These are phyloP conservation scores for Grosmannia clavigera DNA, from an alignment of 2,329 filamentous ascomycete species.

Conservation along the genomic window DNA sequence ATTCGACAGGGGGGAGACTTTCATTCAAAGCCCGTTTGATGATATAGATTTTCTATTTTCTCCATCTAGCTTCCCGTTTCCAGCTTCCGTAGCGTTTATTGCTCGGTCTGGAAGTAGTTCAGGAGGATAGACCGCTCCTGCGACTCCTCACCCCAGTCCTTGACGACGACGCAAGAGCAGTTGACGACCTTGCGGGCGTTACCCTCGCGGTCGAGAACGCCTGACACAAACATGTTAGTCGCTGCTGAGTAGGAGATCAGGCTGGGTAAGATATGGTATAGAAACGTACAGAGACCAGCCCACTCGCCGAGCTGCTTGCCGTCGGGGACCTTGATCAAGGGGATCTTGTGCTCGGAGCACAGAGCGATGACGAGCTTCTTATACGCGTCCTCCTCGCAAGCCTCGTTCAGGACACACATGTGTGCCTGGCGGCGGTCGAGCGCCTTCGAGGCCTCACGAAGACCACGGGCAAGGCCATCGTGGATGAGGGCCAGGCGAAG, in stretches of 20 bases:
- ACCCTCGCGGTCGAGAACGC: conserved; percentile 96
- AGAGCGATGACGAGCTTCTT: conserved; percentile 99
- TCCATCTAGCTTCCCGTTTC: not conserved
- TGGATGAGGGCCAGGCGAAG: conserved; percentile 98
- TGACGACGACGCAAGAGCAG: conserved; percentile 99
- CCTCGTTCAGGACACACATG: conserved; percentile 99
- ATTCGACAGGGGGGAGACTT: not conserved
- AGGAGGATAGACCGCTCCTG: conserved; percentile 98
- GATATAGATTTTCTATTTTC: conserved; percentile 1
- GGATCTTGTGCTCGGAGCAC: conserved; percentile 99
- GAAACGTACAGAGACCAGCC: conserved; percentile 91
- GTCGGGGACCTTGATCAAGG: conserved; percentile 98
- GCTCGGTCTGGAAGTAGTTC: conserved; percentile 99
- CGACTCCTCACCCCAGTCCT: conserved; percentile 99
- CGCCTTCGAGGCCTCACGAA: conserved; percentile 96
- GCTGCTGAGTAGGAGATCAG: not conserved
- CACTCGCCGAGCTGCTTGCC: conserved; percentile 99
- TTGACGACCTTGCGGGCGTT: conserved; percentile 99
- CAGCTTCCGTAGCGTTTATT: conserved; percentile 31
- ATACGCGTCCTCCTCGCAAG: conserved; percentile 99
- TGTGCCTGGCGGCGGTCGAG: conserved; percentile 97
- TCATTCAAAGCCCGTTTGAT: not conserved
- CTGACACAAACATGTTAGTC: conserved; percentile 32
- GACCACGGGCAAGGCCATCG: conserved; percentile 96
- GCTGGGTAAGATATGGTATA: not conserved